Evolutionary conservation across 768 basidiomycete genomes (phyloP).

Genomic region (Hericium rajendrae): DNA sequence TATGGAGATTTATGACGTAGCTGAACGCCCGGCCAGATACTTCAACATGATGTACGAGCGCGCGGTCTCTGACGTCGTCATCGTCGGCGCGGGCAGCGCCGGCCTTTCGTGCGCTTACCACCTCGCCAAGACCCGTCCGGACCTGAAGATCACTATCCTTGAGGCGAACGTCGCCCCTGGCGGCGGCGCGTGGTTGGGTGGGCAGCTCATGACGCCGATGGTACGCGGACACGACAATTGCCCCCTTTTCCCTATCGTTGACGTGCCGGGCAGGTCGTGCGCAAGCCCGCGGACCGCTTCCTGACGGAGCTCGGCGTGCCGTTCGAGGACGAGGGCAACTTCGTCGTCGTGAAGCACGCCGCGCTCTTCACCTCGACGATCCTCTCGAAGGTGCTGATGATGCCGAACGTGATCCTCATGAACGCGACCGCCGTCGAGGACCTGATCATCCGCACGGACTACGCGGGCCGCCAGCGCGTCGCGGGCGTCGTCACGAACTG

Average conservation of each 20-base stretch:
- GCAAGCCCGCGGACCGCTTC: constrained; percentile 70
- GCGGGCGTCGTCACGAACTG: constrained; percentile 49
- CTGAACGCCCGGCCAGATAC: constrained; percentile 35
- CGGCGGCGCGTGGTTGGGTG: constrained; percentile 71
- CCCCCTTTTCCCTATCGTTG: not conserved
- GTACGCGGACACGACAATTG: constrained; percentile 23
- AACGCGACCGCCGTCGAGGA: constrained; percentile 80
- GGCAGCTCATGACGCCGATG: constrained; percentile 75
- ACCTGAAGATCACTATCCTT: constrained; percentile 55
- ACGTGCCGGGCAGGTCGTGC: constrained; percentile 43
- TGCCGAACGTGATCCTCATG: constrained; percentile 66
- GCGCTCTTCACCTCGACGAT: constrained; percentile 75
- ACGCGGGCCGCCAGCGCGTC: constrained; percentile 32
- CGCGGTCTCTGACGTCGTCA: constrained; percentile 67
- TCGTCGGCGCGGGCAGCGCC: constrained; percentile 59
- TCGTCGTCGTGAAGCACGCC: constrained; percentile 75
- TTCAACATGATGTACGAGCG: constrained; percentile 67
- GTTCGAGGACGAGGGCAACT: constrained; percentile 70
- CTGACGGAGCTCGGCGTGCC: constrained; percentile 58
- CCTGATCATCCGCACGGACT: constrained; percentile 55
- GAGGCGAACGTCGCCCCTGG: constrained; percentile 67
- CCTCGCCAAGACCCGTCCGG: constrained; percentile 56
- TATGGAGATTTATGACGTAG: not conserved
- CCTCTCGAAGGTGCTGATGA: constrained; percentile 57
- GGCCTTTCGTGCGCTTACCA: constrained; percentile 70